Conservation (phyloP, 2,329 filamentous ascomycete genomes). For the Claviceps sp. region DNA sequence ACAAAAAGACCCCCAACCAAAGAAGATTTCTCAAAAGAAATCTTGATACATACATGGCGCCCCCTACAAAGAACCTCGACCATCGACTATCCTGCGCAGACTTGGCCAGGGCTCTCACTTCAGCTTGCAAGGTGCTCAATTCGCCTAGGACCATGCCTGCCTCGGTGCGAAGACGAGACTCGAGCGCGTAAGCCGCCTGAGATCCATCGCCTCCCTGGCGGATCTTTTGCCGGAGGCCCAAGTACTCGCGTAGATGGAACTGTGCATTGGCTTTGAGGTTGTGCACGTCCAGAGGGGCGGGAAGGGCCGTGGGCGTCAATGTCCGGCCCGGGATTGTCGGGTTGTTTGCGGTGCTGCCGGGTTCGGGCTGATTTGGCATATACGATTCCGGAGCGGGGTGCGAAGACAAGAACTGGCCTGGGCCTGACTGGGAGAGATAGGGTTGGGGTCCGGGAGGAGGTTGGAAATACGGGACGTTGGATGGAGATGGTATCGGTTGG, state of each 20-base stretch:
- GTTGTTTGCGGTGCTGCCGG: conserved; percentile 9
- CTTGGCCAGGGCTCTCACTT: conserved; percentile 29
- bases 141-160: conserved; percentile 29
- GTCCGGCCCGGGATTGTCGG: conserved; percentile 10
- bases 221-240: conserved; percentile 19
- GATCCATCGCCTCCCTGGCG: conserved; percentile 13
- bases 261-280: conserved; percentile 21
- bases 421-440: neutral
- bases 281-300: conserved; percentile 14
- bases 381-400: conserved; percentile 10
- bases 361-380: conserved; percentile 10
- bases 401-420: conserved; percentile 5
- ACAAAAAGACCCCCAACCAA: neutral
- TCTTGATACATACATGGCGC: conserved; percentile 30
- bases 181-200: conserved; percentile 23
- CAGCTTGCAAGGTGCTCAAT: conserved; percentile 28
- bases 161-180: conserved; percentile 30
- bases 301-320: conserved; percentile 10
- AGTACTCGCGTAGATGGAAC: conserved; percentile 22
- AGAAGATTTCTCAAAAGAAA: neutral
- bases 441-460: conserved; percentile 1
- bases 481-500: conserved; percentile 14
- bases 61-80: conserved; percentile 39
- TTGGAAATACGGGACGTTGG: conserved; percentile 7
- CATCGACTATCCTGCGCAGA: conserved; percentile 35